These are phyloP conservation scores for Aspergillus fumigatiaffinis DNA, from an alignment of 2,329 filamentous ascomycete genomes.

Conservation along the genomic window DNA sequence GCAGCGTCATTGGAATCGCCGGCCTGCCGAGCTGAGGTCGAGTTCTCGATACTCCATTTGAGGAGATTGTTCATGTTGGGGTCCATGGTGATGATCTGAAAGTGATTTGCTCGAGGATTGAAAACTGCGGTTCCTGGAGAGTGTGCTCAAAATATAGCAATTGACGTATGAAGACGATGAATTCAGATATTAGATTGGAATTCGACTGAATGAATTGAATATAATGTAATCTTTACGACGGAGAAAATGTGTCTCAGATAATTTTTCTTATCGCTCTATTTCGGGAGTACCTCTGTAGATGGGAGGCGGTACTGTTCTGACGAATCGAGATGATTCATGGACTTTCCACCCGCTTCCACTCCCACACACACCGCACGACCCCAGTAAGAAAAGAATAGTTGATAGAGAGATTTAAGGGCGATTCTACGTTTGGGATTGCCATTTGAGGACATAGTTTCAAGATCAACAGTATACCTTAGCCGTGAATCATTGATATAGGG, in stretches of 20 bases:
- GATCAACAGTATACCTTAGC: background rate
- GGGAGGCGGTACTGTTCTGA: background rate
- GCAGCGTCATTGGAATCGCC: constrained; percentile 32
- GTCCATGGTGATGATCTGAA: constrained; percentile 44
- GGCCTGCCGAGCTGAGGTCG: constrained; percentile 36
- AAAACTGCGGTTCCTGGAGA: background rate
- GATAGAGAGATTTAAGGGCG: background rate
- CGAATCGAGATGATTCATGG: background rate
- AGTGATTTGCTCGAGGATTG: constrained; percentile 8
- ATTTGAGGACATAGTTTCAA: background rate
- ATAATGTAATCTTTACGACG: background rate
- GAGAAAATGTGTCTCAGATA: background rate
- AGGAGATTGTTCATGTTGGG: constrained; percentile 71
- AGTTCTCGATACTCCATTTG: constrained; percentile 71
- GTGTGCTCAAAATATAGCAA: background rate
- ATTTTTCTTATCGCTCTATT: background rate
- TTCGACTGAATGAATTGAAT: background rate
- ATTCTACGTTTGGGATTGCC: background rate
- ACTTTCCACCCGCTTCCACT: background rate
- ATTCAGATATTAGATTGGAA: background rate
- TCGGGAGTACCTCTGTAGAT: background rate
- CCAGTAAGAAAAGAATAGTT: background rate
- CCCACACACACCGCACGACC: background rate
- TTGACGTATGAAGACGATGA: background rate
- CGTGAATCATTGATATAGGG: background rate